Conservation (phyloP, 495 filamentous ascomycete species). For the Chaetomium fimeti region DNA sequence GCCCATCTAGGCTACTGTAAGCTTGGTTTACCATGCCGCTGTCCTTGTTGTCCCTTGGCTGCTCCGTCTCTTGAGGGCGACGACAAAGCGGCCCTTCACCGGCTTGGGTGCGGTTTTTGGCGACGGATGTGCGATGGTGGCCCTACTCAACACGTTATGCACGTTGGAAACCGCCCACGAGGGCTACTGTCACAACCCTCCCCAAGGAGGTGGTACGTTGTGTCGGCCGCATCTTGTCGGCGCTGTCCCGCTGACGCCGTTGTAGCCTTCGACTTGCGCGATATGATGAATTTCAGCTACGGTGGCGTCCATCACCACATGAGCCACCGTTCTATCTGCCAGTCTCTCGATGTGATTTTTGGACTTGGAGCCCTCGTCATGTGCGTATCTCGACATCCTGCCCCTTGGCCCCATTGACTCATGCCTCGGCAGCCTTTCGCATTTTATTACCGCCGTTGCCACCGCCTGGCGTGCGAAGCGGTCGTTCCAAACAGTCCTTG, state of each 20-base stretch:
- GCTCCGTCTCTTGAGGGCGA: conserved; percentile 13
- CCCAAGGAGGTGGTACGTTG: background rate
- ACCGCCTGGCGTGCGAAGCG: conserved; percentile 13
- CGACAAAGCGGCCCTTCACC: conserved; percentile 19
- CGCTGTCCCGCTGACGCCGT: background rate
- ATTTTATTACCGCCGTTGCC: background rate
- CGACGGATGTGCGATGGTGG: conserved; percentile 26
- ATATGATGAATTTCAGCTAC: background rate
- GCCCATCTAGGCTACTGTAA: conserved; percentile 7
- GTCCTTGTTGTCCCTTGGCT: conserved; percentile 16
- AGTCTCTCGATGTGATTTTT: conserved; percentile 8
- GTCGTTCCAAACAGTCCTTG: background rate
- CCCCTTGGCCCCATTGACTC: background rate
- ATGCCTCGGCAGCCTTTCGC: conserved; percentile 2
- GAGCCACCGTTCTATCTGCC: conserved; percentile 6
- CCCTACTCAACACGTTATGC: conserved; percentile 21
- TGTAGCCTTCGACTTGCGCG: conserved; percentile 7
- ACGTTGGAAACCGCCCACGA: conserved; percentile 15
- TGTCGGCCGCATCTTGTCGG: background rate
- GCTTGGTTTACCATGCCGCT: conserved; percentile 16
- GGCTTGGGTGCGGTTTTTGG: conserved; percentile 18
- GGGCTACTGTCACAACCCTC: conserved; percentile 17
- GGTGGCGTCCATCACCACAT: background rate
- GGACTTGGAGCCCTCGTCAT: conserved; percentile 7
- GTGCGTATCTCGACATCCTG: conserved; percentile 1